These are phyloP conservation scores for Vitis hybrid DNA, from an alignment of 177 flowering plant species.

Conservation along the genomic window DNA sequence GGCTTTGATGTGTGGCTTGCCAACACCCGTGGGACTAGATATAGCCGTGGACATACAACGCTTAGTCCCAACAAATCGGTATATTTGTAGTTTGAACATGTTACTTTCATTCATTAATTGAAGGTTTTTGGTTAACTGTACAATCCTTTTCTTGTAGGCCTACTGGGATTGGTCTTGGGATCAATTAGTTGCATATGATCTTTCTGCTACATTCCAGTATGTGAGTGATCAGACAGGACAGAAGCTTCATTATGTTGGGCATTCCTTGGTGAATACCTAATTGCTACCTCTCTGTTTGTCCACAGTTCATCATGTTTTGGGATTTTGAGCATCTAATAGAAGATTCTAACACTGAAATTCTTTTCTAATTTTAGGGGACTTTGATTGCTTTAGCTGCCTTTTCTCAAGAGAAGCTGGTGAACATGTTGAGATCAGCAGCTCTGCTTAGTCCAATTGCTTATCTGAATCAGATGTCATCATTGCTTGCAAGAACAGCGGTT, in stretches of 20 bases:
- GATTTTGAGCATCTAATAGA: no score
- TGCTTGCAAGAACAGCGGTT: slow-evolving; percentile 42
- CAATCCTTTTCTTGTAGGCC: slow-evolving; percentile 27
- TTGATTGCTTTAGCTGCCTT: slow-evolving; percentile 52
- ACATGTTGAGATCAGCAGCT: slow-evolving; percentile 52
- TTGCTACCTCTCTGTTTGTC: no score
- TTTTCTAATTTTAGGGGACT: slow-evolving; percentile 34
- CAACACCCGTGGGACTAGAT: slow-evolving; percentile 71
- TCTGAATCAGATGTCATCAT: slow-evolving; percentile 41
- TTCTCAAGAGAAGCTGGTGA: slow-evolving; percentile 28
- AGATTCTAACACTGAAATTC: no score
- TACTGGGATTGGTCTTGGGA: slow-evolving; percentile 82
- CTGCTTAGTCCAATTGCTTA: slow-evolving; percentile 60
- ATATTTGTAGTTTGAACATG: slow-evolving; percentile 2
- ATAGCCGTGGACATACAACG: slow-evolving; percentile 56
- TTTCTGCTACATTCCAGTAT: slow-evolving; percentile 48
- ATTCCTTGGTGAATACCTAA: slow-evolving; percentile 44
- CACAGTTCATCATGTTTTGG: no score
- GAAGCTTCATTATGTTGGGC: slow-evolving; percentile 62
- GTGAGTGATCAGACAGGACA: slow-evolving; percentile 50
- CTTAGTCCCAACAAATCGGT: slow-evolving; percentile 51
- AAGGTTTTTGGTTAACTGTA: not conserved
- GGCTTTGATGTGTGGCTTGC: slow-evolving; percentile 84
- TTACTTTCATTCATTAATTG: not conserved
- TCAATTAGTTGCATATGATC: slow-evolving; percentile 47